Conservation (phyloP, 2,329 filamentous ascomycete species). For the Botrytis cinerea region DNA sequence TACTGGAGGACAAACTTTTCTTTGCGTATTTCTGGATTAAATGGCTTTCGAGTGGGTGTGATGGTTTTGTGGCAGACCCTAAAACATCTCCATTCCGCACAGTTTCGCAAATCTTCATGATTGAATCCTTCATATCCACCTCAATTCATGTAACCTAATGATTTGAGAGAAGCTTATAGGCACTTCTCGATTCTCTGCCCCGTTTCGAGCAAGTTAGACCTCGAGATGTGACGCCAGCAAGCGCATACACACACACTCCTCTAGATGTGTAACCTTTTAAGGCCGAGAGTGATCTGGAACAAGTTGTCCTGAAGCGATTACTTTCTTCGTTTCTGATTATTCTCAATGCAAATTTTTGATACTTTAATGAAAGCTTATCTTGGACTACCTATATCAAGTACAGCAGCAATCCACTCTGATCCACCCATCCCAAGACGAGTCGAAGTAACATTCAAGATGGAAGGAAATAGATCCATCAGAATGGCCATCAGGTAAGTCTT, state of each 20-base stretch:
- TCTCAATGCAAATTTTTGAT: too few relatives aligned
- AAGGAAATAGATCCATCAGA: neutral
- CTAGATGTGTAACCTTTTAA: neutral
- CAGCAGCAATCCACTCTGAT: neutral
- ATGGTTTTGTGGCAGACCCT: neutral
- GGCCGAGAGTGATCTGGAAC: too few relatives aligned
- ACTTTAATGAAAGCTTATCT: neutral
- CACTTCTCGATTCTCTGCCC: neutral
- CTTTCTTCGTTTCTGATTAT: neutral
- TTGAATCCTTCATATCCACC: neutral
- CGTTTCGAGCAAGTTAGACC: neutral
- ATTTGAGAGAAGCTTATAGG: neutral
- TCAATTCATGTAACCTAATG: fast-evolving
- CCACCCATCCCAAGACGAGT: too few relatives aligned
- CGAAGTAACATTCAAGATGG: neutral
- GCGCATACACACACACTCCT: too few relatives aligned
- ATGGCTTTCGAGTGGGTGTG: neutral
- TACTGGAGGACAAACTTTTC: neutral
- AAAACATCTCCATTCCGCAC: neutral
- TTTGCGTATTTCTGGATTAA: neutral
- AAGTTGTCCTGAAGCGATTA: neutral
- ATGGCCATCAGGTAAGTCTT: neutral
- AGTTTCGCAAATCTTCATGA: too few relatives aligned
- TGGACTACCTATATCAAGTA: neutral
- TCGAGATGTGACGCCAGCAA: neutral